phyloP scores from a whole-genome alignment of 2,329 filamentous ascomycete genomes.

The Rutstroemia sp. region DNA sequence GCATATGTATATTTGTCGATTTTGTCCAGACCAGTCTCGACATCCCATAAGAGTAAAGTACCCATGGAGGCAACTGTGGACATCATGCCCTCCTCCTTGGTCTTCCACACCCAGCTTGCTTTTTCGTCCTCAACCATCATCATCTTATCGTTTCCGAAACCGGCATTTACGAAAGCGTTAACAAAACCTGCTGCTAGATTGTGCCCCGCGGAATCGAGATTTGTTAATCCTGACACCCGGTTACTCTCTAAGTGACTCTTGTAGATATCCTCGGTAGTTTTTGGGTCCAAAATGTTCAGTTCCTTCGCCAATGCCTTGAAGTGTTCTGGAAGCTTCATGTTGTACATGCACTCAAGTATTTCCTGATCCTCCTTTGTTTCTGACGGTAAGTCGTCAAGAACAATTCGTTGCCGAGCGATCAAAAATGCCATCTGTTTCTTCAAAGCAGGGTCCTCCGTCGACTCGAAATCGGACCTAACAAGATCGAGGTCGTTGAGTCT shows the following conservation, averaged over 20 bases:
- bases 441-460: slow-evolving; percentile 71
- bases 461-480: slow-evolving; percentile 74
- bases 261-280: slow-evolving; percentile 97
- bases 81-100: slow-evolving; percentile 95
- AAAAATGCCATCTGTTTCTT: slow-evolving; percentile 94
- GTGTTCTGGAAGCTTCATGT: slow-evolving; percentile 79
- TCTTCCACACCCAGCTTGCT: slow-evolving; percentile 97
- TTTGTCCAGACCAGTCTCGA: slow-evolving; percentile 84
- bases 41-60: slow-evolving; percentile 87
- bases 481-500: slow-evolving; percentile 80
- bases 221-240: slow-evolving; percentile 85
- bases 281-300: slow-evolving; percentile 92
- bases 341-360: slow-evolving; percentile 76
- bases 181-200: slow-evolving; percentile 95
- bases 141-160: slow-evolving; percentile 93
- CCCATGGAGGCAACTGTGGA: slow-evolving; percentile 92
- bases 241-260: slow-evolving; percentile 97
- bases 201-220: slow-evolving; percentile 90
- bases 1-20: slow-evolving; percentile 92
- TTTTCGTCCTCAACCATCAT: slow-evolving; percentile 89
- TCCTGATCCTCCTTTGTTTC: slow-evolving; percentile 64
- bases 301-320: slow-evolving; percentile 94
- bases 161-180: slow-evolving; percentile 94
- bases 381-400: slow-evolving; percentile 60
- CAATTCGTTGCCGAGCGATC: slow-evolving; percentile 84